Base-by-base conservation (phyloP, 768 basidiomycete genomes). In the Auriscalpium microsporum region DNA sequence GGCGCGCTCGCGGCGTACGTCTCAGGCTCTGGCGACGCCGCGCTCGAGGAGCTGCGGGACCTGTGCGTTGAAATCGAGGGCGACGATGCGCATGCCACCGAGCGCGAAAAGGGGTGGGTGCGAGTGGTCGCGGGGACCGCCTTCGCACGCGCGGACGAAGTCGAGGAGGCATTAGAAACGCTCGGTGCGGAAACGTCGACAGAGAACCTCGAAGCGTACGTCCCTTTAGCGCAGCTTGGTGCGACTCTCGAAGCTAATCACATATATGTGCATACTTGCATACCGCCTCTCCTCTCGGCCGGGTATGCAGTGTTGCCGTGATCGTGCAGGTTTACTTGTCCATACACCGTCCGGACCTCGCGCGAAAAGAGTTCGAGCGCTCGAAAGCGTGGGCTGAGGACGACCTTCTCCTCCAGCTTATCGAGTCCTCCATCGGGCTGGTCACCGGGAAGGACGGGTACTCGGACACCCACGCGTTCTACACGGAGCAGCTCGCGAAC, bases 121-220 rank as follows among this genome's bases (percentile, higher is more conserved):
- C 76, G 83, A 52, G 88, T 90, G 33, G 71, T 91, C 17, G 90
- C 90, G 34, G 92, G 85, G n/a, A 91, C 86, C 11, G 90, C 91
- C 1, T 95, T 95, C 68, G 79, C 84, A 14, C 73, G 81, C 36
- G 89, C 89, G 14, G 87, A 85, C 2, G 94, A 96, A 71, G 71
- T 88, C 10, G 94, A 96, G 69, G 94, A 97, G 71, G 94, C 93
- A 2, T 72, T 96, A 23, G 94, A 95, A 69, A 94, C 90, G 0
- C 75, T 97, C 35, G 84, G 84, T 8, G 80, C 72, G 10, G 78
- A 79, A 45, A 67, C 79, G 7, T 86, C 83, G 48, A 81, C 82
- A 35, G 80, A 86, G 59, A 88, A 90, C 62, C 78, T 93, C 38
- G 94, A 97, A 75, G 88, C 90, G 93, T 94, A 69, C 63, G 90